Conservation (phyloP, 352 stramenopile genomes). For the Pythium brachiatum region DNA sequence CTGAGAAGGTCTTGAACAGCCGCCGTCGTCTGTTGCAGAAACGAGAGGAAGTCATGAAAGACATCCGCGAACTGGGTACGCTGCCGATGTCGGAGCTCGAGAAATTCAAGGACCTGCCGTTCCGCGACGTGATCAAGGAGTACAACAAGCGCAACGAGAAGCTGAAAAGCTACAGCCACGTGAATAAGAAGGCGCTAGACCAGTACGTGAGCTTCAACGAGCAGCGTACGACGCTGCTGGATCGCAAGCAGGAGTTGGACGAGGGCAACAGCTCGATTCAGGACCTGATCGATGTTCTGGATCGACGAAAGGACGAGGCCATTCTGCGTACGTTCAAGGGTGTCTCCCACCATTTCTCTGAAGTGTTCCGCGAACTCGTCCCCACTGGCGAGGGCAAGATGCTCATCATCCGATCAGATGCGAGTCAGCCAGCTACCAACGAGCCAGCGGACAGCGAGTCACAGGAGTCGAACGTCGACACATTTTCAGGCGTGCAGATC, state of each 20-base stretch:
- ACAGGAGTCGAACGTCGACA: conserved; percentile 67
- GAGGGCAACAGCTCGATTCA: conserved; percentile 89
- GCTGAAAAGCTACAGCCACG: conserved; percentile 97
- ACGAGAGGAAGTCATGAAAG: conserved; percentile 93
- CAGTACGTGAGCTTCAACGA: conserved; percentile 99
- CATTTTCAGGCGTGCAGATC: conserved; percentile 98
- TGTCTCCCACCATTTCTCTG: conserved; percentile 97
- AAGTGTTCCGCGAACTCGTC: conserved; percentile 98
- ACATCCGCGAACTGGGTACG: conserved; percentile 97
- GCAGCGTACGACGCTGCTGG: conserved; percentile 86
- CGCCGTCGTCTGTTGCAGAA: conserved; percentile 81
- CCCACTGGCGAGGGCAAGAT: conserved; percentile 95
- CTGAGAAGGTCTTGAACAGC: conserved; percentile 86
- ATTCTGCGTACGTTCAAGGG: conserved; percentile 99
- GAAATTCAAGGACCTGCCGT: conserved; percentile 86
- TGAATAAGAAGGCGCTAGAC: conserved; percentile 99
- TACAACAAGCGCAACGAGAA: conserved; percentile 95
- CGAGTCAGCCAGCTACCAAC: conserved; percentile 21
- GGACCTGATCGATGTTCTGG: conserved; percentile 88
- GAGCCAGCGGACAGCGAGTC: conserved; percentile 15
- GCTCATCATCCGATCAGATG: conserved; percentile 94
- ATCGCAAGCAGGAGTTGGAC: conserved; percentile 96
- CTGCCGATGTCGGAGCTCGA: conserved; percentile 93
- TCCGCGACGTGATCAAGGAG: conserved; percentile 91
- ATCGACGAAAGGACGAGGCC: conserved; percentile 97